phyloP scores from a whole-genome alignment of 2,329 filamentous ascomycete species.

The Orbilia ellipsospora region DNA sequence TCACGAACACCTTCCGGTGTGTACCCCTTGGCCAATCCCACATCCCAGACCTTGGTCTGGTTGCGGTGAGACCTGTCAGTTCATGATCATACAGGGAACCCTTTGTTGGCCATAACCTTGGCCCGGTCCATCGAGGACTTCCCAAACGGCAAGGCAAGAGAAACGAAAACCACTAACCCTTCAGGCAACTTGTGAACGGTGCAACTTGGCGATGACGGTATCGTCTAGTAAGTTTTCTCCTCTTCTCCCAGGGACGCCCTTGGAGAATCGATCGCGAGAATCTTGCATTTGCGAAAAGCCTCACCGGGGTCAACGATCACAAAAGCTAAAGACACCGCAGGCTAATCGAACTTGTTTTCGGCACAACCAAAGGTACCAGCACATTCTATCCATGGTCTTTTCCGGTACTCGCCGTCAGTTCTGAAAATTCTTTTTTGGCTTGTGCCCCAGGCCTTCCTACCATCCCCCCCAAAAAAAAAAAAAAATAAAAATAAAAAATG shows the following conservation, averaged over 20 bases:
- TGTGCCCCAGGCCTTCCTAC: conserved; percentile 39
- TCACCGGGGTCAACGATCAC: neutral
- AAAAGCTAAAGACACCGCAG: conserved; percentile 33
- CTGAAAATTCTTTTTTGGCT: conserved; percentile 12
- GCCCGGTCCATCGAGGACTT: neutral
- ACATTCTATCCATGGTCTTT: conserved; percentile 19
- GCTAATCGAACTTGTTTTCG: conserved; percentile 37
- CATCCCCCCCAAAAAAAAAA: too few species aligned
- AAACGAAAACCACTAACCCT: conserved; percentile 4
- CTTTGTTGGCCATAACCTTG: conserved; percentile 31
- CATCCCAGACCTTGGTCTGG: conserved; percentile 43
- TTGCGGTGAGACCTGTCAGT: conserved; percentile 54
- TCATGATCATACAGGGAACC: conserved; percentile 1
- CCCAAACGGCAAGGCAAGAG: neutral
- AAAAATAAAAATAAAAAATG: neutral
- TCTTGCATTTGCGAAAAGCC: conserved; percentile 12
- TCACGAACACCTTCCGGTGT: conserved; percentile 32
- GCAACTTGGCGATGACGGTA: conserved; percentile 41
- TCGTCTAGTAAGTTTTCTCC: conserved; percentile 13
- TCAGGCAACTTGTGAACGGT: conserved; percentile 19
- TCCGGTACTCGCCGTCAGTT: conserved; percentile 7
- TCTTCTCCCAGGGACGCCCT: conserved; percentile 23
- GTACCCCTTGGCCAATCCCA: conserved; percentile 16
- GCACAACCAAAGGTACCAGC: conserved; percentile 34
- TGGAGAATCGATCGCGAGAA: conserved; percentile 29